Evolutionary conservation across 164 flowering plant genomes (phyloP).

Genomic region (Warburgia ugandensis): DNA sequence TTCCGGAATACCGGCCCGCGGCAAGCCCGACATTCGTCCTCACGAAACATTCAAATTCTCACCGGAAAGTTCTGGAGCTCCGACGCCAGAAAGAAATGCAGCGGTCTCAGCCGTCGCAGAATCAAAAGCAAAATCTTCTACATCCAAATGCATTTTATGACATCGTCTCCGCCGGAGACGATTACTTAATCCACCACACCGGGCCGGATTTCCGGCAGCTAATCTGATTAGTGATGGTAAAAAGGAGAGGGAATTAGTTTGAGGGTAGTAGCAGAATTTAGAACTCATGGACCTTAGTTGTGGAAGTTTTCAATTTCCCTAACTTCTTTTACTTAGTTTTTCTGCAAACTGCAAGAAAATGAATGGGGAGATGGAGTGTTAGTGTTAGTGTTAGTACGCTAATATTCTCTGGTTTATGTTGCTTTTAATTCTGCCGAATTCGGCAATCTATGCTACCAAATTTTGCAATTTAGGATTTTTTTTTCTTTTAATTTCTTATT

Average conservation of each 20-base stretch:
- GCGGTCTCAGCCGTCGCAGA: slow-evolving; percentile 22
- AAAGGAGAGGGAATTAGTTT: background rate
- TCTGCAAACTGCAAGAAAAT: background rate
- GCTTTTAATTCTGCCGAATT: slow-evolving; percentile 1
- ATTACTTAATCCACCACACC: slow-evolving; percentile 41
- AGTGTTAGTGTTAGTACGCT: background rate
- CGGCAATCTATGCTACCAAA: slow-evolving; percentile 9
- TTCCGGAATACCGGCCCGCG: slow-evolving; percentile 91
- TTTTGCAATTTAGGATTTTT: slow-evolving; percentile 9
- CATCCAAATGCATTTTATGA: slow-evolving; percentile 27
- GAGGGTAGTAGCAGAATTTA: no score
- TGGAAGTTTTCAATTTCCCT: slow-evolving; percentile 4
- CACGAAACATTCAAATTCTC: slow-evolving; percentile 81
- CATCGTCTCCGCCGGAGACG: slow-evolving; percentile 40
- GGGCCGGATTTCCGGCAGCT: slow-evolving; percentile 47
- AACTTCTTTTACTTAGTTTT: slow-evolving; percentile 5
- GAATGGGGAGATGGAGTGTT: background rate
- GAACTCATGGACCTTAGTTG: no score
- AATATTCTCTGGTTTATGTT: background rate
- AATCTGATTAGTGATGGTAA: slow-evolving; percentile 23
- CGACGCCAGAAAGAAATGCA: slow-evolving; percentile 69
- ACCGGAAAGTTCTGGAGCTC: slow-evolving; percentile 86
- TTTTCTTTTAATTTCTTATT: background rate
- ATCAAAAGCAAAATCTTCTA: slow-evolving; percentile 31
- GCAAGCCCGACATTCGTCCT: slow-evolving; percentile 82